Evolutionary conservation across 176 grass and related monocot genomes (phyloP).

Genomic region (Avena atlantica): DNA sequence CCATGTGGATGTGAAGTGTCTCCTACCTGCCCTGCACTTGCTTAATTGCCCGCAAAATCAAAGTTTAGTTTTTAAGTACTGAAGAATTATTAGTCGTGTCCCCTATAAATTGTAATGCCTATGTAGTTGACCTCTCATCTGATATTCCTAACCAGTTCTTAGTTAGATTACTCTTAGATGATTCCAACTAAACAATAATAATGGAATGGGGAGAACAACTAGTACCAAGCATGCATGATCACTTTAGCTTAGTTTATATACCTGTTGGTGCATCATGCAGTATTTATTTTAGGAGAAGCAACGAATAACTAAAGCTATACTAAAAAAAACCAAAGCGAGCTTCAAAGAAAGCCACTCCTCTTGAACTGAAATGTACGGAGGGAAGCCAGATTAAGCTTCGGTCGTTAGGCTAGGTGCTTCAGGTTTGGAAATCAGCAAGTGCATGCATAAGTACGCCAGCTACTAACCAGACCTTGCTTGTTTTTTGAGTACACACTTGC

Average conservation of each 20-base stretch:
- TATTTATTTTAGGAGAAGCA: conserved; percentile 47
- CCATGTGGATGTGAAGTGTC: neutral
- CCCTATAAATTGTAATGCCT: neutral
- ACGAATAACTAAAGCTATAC: conserved; percentile 43
- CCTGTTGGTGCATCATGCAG: neutral
- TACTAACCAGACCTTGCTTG: too few species aligned
- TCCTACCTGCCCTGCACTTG: neutral
- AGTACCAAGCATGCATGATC: neutral
- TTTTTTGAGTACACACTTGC: neutral
- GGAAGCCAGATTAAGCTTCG: conserved; percentile 6
- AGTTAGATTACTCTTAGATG: neutral
- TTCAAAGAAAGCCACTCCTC: conserved; percentile 25
- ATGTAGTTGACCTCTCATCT: conserved; percentile 17
- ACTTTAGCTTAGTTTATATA: conserved; percentile 4
- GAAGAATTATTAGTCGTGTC: neutral
- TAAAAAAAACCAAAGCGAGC: neutral
- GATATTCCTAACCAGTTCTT: neutral
- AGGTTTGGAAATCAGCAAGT: neutral
- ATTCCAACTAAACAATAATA: conserved; percentile 25
- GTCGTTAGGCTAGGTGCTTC: conserved; percentile 34
- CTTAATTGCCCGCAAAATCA: neutral
- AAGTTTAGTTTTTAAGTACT: neutral
- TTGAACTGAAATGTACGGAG: conserved; percentile 50
- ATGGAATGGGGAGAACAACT: neutral
- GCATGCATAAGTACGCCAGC: too few species aligned